Conservation (phyloP, 495 filamentous ascomycete species). For the Hypoxylon lienhwacheense region DNA sequence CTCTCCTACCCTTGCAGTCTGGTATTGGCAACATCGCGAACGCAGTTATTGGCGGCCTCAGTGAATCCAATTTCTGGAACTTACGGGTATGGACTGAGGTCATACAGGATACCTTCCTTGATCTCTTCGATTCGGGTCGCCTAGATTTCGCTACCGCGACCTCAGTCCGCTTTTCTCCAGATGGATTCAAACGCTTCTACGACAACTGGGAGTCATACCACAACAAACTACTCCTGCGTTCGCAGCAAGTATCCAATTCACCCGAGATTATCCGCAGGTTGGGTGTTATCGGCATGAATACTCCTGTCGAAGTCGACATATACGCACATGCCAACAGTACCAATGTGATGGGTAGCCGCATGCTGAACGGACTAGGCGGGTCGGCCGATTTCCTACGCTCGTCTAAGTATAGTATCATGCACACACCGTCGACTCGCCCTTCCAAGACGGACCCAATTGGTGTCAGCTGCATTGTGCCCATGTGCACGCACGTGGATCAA, state of each 20-base stretch:
- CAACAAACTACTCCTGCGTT: constrained; percentile 81
- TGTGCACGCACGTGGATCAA: constrained; percentile 92
- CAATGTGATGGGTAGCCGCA: constrained; percentile 86
- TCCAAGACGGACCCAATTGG: constrained; percentile 82
- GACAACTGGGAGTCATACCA: constrained; percentile 79
- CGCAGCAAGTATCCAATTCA: constrained; percentile 88
- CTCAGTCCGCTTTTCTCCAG: constrained; percentile 87
- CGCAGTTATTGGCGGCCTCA: constrained; percentile 83
- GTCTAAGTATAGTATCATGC: constrained; percentile 91
- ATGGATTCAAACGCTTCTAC: constrained; percentile 93
- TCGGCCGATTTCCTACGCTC: constrained; percentile 85
- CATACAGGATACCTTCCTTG: constrained; percentile 90
- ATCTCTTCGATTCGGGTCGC: constrained; percentile 88
- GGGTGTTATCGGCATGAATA: constrained; percentile 94
- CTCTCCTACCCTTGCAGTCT: constrained; percentile 81
- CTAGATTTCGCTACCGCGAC: constrained; percentile 92
- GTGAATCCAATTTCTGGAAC: constrained; percentile 81
- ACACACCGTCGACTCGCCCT: constrained; percentile 80
- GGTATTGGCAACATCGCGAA: constrained; percentile 96
- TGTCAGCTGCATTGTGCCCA: constrained; percentile 84
- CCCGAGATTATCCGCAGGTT: constrained; percentile 90
- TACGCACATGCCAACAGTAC: constrained; percentile 94
- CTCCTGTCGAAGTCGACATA: constrained; percentile 90
- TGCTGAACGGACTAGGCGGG: constrained; percentile 90
- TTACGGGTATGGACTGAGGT: constrained; percentile 94